Percentiles rank a stretch among this genome's conserved stretches.
phyloP scores from a whole-genome alignment of 1,284 basidiomycete species.

The Ustilago loliicola region DNA sequence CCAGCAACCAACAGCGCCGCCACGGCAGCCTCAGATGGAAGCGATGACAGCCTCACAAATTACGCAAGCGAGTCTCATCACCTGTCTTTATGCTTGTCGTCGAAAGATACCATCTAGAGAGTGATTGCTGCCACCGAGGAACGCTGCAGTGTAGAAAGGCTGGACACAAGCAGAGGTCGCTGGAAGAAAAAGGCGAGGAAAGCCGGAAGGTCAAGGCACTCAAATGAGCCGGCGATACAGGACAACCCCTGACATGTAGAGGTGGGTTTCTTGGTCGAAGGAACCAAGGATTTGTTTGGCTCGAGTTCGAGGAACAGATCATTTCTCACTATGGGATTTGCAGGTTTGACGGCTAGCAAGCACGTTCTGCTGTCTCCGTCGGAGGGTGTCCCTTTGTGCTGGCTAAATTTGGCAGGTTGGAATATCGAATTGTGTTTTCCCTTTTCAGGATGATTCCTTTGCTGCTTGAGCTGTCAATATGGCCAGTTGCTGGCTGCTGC shows the following conservation, averaged over 20 bases:
- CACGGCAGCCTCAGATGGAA: too few species aligned
- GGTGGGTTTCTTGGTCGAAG: not conserved
- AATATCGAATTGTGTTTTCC: constrained; percentile 1
- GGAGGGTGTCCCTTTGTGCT: not conserved
- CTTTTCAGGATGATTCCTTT: constrained; percentile 15
- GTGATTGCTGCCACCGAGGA: not conserved
- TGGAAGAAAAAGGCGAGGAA: not conserved
- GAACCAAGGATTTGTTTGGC: too few species aligned
- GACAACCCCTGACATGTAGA: constrained; percentile 18
- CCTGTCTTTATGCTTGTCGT: too few species aligned
- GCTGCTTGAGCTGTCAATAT: constrained; percentile 6
- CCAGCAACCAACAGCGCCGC: too few species aligned
- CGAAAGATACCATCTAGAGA: too few species aligned
- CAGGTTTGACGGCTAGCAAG: too few species aligned
- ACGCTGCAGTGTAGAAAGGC: not conserved
- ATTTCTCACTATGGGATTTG: too few species aligned
- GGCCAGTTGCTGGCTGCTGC: constrained; percentile 12
- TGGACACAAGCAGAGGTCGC: not conserved
- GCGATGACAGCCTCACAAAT: too few species aligned
- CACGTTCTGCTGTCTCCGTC: constrained; percentile 1
- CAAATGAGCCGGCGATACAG: constrained; percentile 2
- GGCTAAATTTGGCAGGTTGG: not conserved
- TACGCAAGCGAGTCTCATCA: too few species aligned
- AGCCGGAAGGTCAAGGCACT: constrained; percentile 8
- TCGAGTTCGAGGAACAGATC: not conserved